Conservation (phyloP, 306 rosid genomes). For the Geum urbanum region DNA sequence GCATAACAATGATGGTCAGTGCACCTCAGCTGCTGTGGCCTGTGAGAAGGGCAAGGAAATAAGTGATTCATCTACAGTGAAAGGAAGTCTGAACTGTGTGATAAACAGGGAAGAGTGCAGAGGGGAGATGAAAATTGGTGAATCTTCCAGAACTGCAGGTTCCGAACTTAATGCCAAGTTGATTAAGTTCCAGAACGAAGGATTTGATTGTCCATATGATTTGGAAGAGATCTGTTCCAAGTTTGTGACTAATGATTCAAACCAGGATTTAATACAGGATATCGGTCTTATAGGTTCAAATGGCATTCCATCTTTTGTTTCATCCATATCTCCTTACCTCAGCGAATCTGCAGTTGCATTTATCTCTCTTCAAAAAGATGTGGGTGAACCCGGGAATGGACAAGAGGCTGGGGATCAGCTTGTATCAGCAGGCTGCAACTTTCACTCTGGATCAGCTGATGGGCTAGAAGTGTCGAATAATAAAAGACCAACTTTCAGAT, state of each 20-base stretch:
- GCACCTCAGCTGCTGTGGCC: conserved; percentile 41
- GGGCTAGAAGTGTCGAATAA: conserved; percentile 33
- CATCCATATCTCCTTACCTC: conserved; percentile 49
- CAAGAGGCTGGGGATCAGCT: conserved; percentile 37
- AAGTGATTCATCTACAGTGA: conserved; percentile 52
- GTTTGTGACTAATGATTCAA: conserved; percentile 68
- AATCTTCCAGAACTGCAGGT: conserved; percentile 30
- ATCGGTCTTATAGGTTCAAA: conserved; percentile 78
- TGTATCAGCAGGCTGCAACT: conserved; percentile 34
- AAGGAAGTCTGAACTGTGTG: conserved; percentile 50
- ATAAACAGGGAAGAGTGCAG: conserved; percentile 37
- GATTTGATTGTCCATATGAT: conserved; percentile 61
- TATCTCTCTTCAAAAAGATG: conserved; percentile 42
- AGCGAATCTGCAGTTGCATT: conserved; percentile 40
- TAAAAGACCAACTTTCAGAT: conserved; percentile 37
- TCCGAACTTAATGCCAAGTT: conserved; percentile 53
- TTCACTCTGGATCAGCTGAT: conserved; percentile 31
- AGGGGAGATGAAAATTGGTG: conserved; percentile 42
- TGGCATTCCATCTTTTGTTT: conserved; percentile 60
- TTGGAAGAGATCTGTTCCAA: conserved; percentile 70
- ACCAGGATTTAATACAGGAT: conserved; percentile 62
- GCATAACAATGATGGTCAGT: conserved; percentile 70
- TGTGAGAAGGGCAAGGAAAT: conserved; percentile 53
- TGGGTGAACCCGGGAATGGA: conserved; percentile 26
- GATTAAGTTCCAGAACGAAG: conserved; percentile 68